A percentile compares a stretch with the other conserved stretches of the same genome.
Conservation (phyloP, 129 eudicot genomes). For the Cynara cardunculus region DNA sequence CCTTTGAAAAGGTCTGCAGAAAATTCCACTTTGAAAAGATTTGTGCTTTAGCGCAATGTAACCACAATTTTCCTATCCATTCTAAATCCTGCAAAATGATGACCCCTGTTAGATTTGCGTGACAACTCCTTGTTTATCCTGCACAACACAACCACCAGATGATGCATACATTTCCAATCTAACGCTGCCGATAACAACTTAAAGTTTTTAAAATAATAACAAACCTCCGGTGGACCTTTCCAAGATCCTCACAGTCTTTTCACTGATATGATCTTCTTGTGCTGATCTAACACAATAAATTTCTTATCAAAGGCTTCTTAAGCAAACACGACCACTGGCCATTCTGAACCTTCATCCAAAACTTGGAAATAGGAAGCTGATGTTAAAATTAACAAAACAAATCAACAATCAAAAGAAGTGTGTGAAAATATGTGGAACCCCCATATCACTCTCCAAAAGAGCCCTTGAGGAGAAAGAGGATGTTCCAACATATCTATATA, state of each 20-base stretch:
- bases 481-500: no score
- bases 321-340: conserved; percentile 44
- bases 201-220: neutral
- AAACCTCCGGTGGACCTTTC: conserved; percentile 86
- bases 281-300: conserved; percentile 57
- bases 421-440: no score
- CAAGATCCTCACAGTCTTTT: conserved; percentile 59
- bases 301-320: conserved; percentile 52
- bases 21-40: conserved; percentile 55
- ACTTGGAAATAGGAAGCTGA: conserved; percentile 33
- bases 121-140: conserved; percentile 69
- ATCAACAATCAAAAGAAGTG: neutral
- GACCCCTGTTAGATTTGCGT: conserved; percentile 66
- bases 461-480: no score
- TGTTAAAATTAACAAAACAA: neutral
- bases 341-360: conserved; percentile 59
- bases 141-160: conserved; percentile 17
- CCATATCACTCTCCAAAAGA: no score
- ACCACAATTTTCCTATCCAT: conserved; percentile 64
- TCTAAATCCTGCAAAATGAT: conserved; percentile 60
- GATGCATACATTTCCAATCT: neutral
- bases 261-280: conserved; percentile 50
- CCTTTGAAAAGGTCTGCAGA: conserved; percentile 33
- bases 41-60: conserved; percentile 64
- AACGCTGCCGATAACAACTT: neutral